Percentiles rank a stretch among this genome's conserved stretches.
phyloP scores from a whole-genome alignment of 176 grass and related monocot species.

The Carex littledalei region DNA sequence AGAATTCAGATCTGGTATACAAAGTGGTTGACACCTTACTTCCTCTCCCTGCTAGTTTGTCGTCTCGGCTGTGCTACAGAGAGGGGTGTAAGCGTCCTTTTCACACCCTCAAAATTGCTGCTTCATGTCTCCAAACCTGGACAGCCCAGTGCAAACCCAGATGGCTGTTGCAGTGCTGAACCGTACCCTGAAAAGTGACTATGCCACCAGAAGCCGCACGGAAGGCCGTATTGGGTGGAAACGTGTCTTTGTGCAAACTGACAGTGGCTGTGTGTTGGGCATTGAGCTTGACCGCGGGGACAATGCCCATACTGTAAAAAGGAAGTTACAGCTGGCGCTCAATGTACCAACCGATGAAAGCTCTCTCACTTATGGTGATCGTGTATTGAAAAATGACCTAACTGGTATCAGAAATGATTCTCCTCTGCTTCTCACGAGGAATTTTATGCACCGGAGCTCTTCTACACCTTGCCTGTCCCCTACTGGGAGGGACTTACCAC shows the following conservation, averaged over 20 bases:
- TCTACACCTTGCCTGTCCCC: conserved; percentile 91
- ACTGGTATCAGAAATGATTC: conserved; percentile 83
- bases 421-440: conserved; percentile 64
- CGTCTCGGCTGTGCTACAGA: conserved; percentile 20
- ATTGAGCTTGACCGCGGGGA: conserved; percentile 81
- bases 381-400: conserved; percentile 80
- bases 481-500: conserved; percentile 47
- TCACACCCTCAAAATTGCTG: conserved; percentile 21
- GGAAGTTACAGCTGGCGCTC: conserved; percentile 76
- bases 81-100: conserved; percentile 25
- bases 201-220: conserved; percentile 35
- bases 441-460: conserved; percentile 68
- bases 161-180: conserved; percentile 78
- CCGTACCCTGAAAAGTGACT: conserved; percentile 57
- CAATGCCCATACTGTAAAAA: conserved; percentile 90
- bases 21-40: conserved; percentile 8
- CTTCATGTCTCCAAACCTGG: conserved; percentile 70
- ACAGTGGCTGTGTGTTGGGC: conserved; percentile 75
- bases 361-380: conserved; percentile 78
- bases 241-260: conserved; percentile 93
- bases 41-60: conserved; percentile 20
- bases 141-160: conserved; percentile 91
- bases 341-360: conserved; percentile 80
- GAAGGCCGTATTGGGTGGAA: conserved; percentile 70
- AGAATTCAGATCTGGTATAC: neutral